phyloP scores from a whole-genome alignment of 2,329 filamentous ascomycete species.

The Aschersonia sp. region DNA sequence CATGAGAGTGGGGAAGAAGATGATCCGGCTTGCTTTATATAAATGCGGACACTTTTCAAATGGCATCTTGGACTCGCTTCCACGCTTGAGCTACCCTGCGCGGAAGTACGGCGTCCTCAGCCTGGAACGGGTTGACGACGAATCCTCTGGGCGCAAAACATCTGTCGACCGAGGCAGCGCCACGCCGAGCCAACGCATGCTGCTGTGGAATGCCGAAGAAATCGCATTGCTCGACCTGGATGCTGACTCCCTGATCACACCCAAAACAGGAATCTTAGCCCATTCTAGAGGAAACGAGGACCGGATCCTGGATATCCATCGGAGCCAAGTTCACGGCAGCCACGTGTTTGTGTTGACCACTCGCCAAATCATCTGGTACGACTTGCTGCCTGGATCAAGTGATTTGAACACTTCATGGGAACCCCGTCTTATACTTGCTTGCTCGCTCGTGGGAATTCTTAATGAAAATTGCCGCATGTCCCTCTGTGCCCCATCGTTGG shows the following conservation, averaged over 20 bases:
- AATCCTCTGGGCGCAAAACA: neutral
- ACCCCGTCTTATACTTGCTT: constrained; percentile 13
- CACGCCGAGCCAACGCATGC: constrained; percentile 6
- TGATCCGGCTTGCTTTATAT: constrained; percentile 16
- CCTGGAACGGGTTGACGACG: constrained; percentile 16
- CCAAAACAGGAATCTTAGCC: constrained; percentile 12
- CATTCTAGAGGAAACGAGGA: constrained; percentile 14
- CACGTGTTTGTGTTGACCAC: constrained; percentile 47
- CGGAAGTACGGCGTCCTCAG: constrained; percentile 29
- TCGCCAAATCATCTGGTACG: constrained; percentile 32
- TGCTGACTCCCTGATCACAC: constrained; percentile 12
- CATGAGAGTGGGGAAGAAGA: constrained; percentile 17
- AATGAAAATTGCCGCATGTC: constrained; percentile 15
- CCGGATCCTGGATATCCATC: constrained; percentile 39
- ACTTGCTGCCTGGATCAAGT: constrained; percentile 14
- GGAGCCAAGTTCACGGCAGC: constrained; percentile 27
- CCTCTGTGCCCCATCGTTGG: constrained; percentile 10
- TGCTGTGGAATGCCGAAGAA: constrained; percentile 22
- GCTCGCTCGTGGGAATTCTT: constrained; percentile 13
- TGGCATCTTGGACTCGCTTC: constrained; percentile 20
- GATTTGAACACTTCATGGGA: constrained; percentile 3
- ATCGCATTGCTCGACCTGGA: constrained; percentile 22
- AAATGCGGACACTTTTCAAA: constrained; percentile 29
- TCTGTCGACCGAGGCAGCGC: too few relatives aligned
- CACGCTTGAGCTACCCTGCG: constrained; percentile 14